Evolutionary conservation across 441 rosid genomes (phyloP).

Genomic region (Erodium texanum): DNA sequence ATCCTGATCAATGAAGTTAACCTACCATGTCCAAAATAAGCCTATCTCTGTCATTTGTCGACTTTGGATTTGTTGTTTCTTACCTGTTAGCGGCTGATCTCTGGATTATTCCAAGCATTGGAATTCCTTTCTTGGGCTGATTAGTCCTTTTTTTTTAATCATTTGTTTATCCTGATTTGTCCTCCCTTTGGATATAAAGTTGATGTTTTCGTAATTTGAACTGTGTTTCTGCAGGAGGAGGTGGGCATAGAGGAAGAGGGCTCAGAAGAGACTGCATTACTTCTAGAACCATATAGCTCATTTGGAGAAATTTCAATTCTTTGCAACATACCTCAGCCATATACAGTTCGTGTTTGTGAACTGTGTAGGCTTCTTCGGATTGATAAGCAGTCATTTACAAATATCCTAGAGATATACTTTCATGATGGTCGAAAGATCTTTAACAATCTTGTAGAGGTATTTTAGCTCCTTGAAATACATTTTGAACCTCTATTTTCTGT

Average conservation of each 20-base stretch:
- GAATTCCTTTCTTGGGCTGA: background rate
- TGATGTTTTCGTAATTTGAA: conserved; percentile 7
- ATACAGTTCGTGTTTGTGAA: conserved; percentile 63
- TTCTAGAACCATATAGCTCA: conserved; percentile 48
- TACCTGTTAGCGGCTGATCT: background rate
- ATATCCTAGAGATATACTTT: conserved; percentile 82
- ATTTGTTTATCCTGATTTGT: background rate
- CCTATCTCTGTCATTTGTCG: background rate
- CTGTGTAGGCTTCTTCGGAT: conserved; percentile 68
- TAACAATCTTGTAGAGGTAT: conserved; percentile 79
- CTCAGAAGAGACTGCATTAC: conserved; percentile 48
- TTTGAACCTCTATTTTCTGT: background rate
- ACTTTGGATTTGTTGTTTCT: background rate
- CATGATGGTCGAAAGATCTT: conserved; percentile 72
- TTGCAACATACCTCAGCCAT: conserved; percentile 93
- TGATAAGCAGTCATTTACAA: conserved; percentile 76
- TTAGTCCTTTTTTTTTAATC: background rate
- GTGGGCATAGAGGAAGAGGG: conserved; percentile 59
- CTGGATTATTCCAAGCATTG: background rate
- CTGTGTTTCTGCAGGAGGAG: conserved; percentile 46
- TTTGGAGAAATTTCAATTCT: conserved; percentile 83
- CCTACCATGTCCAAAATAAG: background rate
- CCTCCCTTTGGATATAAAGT: background rate
- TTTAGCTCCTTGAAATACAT: background rate
- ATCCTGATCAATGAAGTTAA: background rate